Percentiles rank a stretch among this genome's conserved stretches.
phyloP scores from a whole-genome alignment of 2,329 filamentous ascomycete genomes.

The Dothiorella sarmentorum region DNA sequence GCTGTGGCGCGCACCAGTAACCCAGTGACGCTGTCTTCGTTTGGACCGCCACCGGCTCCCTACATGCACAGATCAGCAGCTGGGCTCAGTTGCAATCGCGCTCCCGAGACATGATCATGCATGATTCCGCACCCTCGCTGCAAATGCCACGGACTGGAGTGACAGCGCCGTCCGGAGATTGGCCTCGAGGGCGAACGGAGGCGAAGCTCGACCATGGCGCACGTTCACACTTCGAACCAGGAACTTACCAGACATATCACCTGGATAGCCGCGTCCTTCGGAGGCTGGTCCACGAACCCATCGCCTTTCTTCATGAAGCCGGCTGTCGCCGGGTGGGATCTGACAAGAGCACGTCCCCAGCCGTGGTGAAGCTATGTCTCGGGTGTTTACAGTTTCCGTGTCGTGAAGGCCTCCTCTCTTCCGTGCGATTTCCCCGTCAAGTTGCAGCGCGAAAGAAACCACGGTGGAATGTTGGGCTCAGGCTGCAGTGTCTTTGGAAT shows the following conservation, averaged over 20 bases:
- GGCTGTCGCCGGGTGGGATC: conserved; percentile 7
- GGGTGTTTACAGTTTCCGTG: not conserved
- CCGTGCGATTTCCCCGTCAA: not conserved
- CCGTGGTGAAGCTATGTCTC: not conserved
- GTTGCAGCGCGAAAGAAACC: not conserved
- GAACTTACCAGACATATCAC: conserved; percentile 47
- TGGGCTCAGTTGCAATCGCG: conserved; percentile 4
- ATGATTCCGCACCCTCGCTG: not conserved
- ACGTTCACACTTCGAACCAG: not conserved
- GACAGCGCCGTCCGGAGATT: not conserved
- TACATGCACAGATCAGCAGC: conserved; percentile 35
- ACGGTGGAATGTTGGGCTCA: not conserved
- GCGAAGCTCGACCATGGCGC: not conserved
- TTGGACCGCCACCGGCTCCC: conserved; percentile 86
- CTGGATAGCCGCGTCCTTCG: conserved; percentile 42
- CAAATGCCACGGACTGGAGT: not conserved
- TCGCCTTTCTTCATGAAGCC: conserved; percentile 43
- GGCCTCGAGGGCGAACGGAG: not conserved
- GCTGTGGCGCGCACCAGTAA: conserved; percentile 81
- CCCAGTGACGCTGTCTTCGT: conserved; percentile 85
- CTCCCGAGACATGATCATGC: not conserved
- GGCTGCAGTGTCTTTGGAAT: no score
- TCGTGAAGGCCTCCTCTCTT: not conserved
- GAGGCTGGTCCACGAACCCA: conserved; percentile 32
- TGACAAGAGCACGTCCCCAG: conserved; percentile 8